phyloP scores from a whole-genome alignment of 495 filamentous ascomycete species.

The Staphylotrichum longicolle region DNA sequence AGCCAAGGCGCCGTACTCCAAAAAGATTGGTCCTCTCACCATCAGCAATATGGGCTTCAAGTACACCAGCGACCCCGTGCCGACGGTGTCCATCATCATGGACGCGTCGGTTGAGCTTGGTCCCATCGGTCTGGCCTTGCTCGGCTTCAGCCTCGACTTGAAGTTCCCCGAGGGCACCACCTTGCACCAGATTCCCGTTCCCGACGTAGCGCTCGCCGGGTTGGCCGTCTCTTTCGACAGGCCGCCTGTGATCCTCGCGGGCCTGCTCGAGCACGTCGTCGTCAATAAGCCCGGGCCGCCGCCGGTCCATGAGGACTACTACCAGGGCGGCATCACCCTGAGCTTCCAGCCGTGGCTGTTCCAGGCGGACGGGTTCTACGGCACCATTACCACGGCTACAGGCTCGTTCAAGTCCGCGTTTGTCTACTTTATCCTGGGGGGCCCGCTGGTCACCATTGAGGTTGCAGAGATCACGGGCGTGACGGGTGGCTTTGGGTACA shows the following conservation, averaged over 20 bases:
- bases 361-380: conserved; percentile 42
- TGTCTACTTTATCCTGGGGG: conserved; percentile 42
- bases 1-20: conserved; percentile 28
- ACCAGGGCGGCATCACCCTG: conserved; percentile 41
- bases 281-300: not conserved
- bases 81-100: conserved; percentile 32
- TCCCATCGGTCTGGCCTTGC: conserved; percentile 37
- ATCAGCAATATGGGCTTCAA: conserved; percentile 40
- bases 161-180: not conserved
- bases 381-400: not conserved
- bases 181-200: conserved; percentile 10
- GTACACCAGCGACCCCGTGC: conserved; percentile 20
- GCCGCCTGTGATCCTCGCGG: conserved; percentile 41
- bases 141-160: conserved; percentile 37
- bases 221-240: conserved; percentile 38
- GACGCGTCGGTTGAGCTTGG: conserved; percentile 42
- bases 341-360: conserved; percentile 40
- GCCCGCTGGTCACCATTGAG: conserved; percentile 44
- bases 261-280: conserved; percentile 35
- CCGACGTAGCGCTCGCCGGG: conserved; percentile 32
- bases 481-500: conserved; percentile 48
- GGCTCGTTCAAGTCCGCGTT: conserved; percentile 37
- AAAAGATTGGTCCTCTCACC: conserved; percentile 33
- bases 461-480: conserved; percentile 44
- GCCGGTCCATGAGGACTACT: conserved; percentile 24